phyloP scores from a whole-genome alignment of 768 basidiomycete species.

The Xerocomellus intermedius region DNA sequence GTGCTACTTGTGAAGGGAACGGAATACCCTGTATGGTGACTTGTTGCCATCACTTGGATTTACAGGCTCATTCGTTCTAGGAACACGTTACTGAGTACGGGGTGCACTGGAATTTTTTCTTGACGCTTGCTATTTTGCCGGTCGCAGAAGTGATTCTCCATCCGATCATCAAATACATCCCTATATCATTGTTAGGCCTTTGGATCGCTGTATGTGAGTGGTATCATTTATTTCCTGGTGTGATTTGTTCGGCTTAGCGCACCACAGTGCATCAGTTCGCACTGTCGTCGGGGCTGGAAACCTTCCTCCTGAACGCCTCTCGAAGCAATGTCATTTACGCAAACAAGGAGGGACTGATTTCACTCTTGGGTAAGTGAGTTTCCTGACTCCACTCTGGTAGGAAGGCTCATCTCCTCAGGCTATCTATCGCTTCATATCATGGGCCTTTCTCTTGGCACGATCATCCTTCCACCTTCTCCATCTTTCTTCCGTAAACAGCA shows the following conservation, averaged over 20 bases:
- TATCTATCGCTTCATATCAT: constrained; percentile 89
- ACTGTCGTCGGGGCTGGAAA: constrained; percentile 56
- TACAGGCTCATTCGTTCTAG: constrained; percentile 37
- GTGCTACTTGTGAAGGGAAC: constrained; percentile 87
- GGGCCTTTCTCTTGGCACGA: constrained; percentile 77
- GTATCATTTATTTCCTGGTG: not conserved
- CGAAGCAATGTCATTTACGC: constrained; percentile 63
- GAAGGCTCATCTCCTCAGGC: constrained; percentile 43
- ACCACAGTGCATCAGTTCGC: constrained; percentile 68
- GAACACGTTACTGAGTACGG: constrained; percentile 98
- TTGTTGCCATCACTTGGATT: not conserved
- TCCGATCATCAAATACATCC: constrained; percentile 56
- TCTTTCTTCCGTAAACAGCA: constrained; percentile 63
- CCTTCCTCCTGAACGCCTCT: constrained; percentile 63
- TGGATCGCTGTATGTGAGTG: constrained; percentile 57
- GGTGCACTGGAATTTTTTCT: constrained; percentile 98
- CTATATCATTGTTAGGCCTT: constrained; percentile 63
- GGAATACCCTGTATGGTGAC: constrained; percentile 80
- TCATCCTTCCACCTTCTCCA: constrained; percentile 77
- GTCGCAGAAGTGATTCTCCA: constrained; percentile 67
- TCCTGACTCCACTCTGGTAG: not conserved
- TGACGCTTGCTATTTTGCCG: constrained; percentile 83
- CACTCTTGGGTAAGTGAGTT: constrained; percentile 56
- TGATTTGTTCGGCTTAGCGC: not conserved
- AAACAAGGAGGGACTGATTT: constrained; percentile 93